Base-by-base conservation (phyloP, 768 basidiomycete genomes). In the Leucosporidium scottii region DNA sequence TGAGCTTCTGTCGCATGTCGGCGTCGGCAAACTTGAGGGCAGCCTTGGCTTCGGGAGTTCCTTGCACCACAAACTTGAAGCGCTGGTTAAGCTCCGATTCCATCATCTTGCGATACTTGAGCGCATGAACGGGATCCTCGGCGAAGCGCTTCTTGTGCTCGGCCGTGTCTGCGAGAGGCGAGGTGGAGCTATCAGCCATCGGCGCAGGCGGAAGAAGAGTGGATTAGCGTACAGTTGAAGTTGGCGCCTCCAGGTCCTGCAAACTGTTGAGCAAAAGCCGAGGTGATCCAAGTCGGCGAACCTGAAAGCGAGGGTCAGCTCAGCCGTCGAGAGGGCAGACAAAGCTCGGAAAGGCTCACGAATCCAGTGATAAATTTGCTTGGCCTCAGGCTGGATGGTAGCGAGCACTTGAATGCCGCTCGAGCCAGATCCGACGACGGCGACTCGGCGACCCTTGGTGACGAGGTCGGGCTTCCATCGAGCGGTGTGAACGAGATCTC, bases 401-500 rank as follows among this genome's bases (percentile, higher is more conserved):
- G 58, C 21, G 20, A 59, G 13, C 20, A 59, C 9, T 34, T 59
- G 58, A 20, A 62, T n/a, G 7, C 47, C 61, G 12, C 47, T 25
- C 4, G 47, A 27, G 6, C 50, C 48, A 7, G 10, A 20, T 44
- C 74, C 76, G 51, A 76, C 59, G 34, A 76, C 61, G 2, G 70
- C 72, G 8, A 76, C 69, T 15, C 58, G 10, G 62, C 76, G 75
- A n/a, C 66, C 74, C 39, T 68, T 64, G 34, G 63, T 62, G n/a
- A 71, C 68, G 58, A 74, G 10, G 20, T 58, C 50, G 27, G 67
- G 54, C 58, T 84, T 82, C 84, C 86, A 87, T 3, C 81, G 75
- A 0, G 85, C 86, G 27, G 83, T 84, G 69, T 88, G 87, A 2
- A 85, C 76, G 13, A 86, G 74, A 56, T 78, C 79, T 5, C 86